These are phyloP conservation scores for Circinella umbellata DNA, from an alignment of 371 early-diverging fungal genomes.

Conservation along the genomic window DNA sequence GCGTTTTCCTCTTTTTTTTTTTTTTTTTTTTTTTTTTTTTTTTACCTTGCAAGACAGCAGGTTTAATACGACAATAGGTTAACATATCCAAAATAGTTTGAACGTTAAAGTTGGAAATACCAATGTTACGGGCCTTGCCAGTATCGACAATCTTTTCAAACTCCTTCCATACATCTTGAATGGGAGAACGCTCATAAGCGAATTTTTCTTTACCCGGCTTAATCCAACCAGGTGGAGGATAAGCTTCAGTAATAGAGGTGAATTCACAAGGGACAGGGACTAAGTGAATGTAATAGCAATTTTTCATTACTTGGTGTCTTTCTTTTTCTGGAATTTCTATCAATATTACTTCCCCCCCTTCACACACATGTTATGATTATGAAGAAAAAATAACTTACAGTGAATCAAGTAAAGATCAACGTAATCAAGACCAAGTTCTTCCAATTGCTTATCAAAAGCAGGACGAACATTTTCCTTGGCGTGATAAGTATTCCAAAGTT, in stretches of 20 bases:
- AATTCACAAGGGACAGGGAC: conserved; percentile 32
- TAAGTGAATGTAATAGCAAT: neutral
- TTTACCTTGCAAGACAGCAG: conserved; percentile 28
- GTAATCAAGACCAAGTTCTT: conserved; percentile 59
- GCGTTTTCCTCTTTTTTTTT: neutral
- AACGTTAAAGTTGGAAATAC: conserved; percentile 62
- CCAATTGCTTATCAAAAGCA: conserved; percentile 50
- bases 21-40: neutral
- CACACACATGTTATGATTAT: no score
- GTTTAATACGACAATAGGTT: conserved; percentile 36
- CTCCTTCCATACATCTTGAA: conserved; percentile 31
- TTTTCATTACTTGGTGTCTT: neutral
- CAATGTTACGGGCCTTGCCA: conserved; percentile 52
- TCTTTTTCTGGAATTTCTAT: no score
- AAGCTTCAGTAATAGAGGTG: conserved; percentile 11
- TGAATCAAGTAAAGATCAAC: conserved; percentile 64
- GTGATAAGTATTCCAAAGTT: conserved; percentile 72
- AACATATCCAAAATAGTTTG: conserved; percentile 36
- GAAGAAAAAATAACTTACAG: conserved; percentile 15
- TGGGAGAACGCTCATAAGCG: conserved; percentile 26
- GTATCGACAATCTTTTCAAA: conserved; percentile 31
- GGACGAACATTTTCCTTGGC: conserved; percentile 50
- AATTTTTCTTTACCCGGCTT: conserved; percentile 20
- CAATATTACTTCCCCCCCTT: no score
- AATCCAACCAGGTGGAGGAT: conserved; percentile 27